Conservation (phyloP, 164 flowering plant species). For the Cinnamomum chago region DNA sequence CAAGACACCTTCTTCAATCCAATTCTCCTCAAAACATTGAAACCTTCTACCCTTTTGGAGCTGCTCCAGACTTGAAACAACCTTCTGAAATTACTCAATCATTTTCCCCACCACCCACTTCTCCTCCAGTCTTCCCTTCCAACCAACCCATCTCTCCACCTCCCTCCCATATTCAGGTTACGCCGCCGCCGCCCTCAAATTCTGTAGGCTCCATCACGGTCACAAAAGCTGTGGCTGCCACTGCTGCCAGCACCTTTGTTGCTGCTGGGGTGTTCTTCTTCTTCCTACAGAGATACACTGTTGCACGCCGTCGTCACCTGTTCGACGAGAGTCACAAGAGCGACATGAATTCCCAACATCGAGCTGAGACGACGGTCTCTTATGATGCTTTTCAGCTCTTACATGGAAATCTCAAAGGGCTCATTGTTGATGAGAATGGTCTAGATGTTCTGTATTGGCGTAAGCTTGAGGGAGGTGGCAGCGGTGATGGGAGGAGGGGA, state of each 20-base stretch:
- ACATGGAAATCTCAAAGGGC: conserved; percentile 51
- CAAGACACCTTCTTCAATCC: conserved; percentile 14
- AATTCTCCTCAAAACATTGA: conserved; percentile 49
- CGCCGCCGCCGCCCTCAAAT: conserved; percentile 1
- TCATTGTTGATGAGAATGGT: conserved; percentile 85
- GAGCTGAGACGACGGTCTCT: conserved; percentile 11
- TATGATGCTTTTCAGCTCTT: conserved; percentile 24
- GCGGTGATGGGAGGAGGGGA: conserved; percentile 8
- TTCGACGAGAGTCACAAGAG: neutral
- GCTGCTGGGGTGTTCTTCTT: conserved; percentile 55
- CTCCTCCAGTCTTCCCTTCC: neutral
- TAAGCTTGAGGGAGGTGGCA: conserved; percentile 38
- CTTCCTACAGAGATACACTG: conserved; percentile 21
- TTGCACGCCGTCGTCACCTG: conserved; percentile 4
- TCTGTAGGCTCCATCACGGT: conserved; percentile 14
- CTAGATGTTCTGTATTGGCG: conserved; percentile 89
- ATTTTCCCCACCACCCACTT: neutral
- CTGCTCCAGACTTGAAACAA: neutral
- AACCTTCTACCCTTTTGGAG: conserved; percentile 20
- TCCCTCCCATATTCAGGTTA: neutral
- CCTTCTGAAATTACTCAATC: conserved; percentile 8
- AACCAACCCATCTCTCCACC: conserved; percentile 5
- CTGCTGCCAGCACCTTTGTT: conserved; percentile 62
- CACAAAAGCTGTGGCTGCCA: conserved; percentile 48
- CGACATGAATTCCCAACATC: neutral